Conservation (phyloP, 2,329 filamentous ascomycete genomes). For the Colletotrichum tropicicola region DNA sequence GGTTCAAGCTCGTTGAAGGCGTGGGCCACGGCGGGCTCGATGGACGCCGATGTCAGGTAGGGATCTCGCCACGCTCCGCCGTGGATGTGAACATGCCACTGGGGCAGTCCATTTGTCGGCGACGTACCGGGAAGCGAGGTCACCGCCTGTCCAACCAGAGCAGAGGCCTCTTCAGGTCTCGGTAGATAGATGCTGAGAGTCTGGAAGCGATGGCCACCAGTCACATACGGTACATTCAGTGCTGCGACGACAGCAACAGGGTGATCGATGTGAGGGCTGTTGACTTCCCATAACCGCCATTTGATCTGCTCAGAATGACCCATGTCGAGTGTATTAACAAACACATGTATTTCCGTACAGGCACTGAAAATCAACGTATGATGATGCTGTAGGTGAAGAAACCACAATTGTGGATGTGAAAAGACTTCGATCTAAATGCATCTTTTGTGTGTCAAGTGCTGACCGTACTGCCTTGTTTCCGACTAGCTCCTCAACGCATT, state of each 20-base stretch:
- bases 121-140: neutral
- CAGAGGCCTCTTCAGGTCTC: neutral
- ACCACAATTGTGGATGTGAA: too few relatives aligned
- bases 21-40: conserved; percentile 1
- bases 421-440: too few relatives aligned
- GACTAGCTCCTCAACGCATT: too few relatives aligned
- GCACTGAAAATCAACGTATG: too few relatives aligned
- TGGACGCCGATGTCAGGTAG: neutral
- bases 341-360: too few relatives aligned
- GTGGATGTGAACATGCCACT: neutral
- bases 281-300: neutral
- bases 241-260: neutral
- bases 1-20: neutral
- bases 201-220: neutral
- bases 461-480: too few relatives aligned
- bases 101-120: neutral
- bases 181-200: neutral
- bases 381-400: too few relatives aligned
- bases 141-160: neutral
- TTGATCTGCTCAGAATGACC: neutral
- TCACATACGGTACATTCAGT: neutral
- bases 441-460: too few relatives aligned
- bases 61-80: neutral
- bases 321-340: too few relatives aligned
- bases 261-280: neutral